Conservation (phyloP, 2,329 filamentous ascomycete genomes). For the Penicillium hordei region DNA sequence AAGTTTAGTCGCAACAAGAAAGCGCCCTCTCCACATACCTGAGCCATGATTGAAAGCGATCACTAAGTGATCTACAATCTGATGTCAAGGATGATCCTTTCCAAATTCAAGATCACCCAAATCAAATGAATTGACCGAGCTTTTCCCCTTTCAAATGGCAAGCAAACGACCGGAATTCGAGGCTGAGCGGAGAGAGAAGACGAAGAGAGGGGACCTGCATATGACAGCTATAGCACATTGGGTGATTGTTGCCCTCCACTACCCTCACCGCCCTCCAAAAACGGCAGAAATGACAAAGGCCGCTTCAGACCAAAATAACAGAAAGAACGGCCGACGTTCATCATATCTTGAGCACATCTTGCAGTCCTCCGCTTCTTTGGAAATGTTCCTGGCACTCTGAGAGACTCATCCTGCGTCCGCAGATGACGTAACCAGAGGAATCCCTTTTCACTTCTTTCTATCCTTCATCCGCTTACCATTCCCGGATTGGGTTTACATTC, state of each 20-base stretch:
- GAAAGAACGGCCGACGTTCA: slow-evolving; percentile 6
- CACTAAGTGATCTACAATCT: background rate
- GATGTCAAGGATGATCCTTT: background rate
- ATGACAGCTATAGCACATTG: slow-evolving; percentile 13
- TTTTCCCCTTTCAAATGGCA: background rate
- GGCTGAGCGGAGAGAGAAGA: background rate
- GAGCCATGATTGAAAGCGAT: slow-evolving; percentile 25
- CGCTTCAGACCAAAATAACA: slow-evolving; percentile 25
- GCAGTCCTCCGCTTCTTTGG: slow-evolving; percentile 1
- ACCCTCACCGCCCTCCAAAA: slow-evolving; percentile 24
- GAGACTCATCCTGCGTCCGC: slow-evolving; percentile 7
- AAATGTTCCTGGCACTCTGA: slow-evolving; percentile 14
- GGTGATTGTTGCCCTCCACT: slow-evolving; percentile 26
- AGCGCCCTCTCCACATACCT: slow-evolving; percentile 21
- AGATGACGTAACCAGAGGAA: slow-evolving; percentile 10
- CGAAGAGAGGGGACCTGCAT: background rate
- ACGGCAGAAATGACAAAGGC: slow-evolving; percentile 22
- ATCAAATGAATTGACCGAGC: background rate
- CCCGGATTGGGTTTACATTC: slow-evolving; percentile 27
- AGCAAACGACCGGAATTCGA: background rate
- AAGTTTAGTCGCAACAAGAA: background rate
- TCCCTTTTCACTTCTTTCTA: slow-evolving; percentile 4
- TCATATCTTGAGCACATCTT: background rate
- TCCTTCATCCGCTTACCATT: slow-evolving; percentile 19
- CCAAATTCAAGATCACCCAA: no score